Base-by-base conservation (phyloP, 768 basidiomycete species). In the Lactarius sanguifluus region DNA sequence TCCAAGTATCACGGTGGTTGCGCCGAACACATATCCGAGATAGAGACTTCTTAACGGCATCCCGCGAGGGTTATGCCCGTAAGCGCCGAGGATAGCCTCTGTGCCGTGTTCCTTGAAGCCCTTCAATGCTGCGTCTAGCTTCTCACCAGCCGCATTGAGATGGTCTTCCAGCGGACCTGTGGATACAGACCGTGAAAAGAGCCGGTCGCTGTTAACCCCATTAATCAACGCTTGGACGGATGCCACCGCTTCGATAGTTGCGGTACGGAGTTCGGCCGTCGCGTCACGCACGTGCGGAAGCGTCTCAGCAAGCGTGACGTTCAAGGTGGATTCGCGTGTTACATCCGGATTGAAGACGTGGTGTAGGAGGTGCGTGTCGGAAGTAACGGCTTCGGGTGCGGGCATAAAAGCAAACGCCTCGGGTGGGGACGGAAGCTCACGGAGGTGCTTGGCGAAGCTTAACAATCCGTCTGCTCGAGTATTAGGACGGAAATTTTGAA, bases 21-120 rank as follows among this genome's bases (percentile, higher is more conserved):
- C 74, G 20, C 79, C 76, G 68, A 85, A 83, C 30, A 84, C 81
- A 71, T 82, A 82, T 45, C 82, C 77, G 36, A 82, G 63, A 73
- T 83, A 83, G 9, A 87, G 79, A 23, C 79, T 75, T n/a, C 78
- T 74, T 23, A 79, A 73, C 16, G 80, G 79, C 50, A 64, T 40
- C 2, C 52, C 34, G 5, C 52, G 58, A 18, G 58, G 62, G 52
- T 47, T 64, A 3, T 55, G 20, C 32, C 57, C 66, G 47, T 67
- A 59, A 41, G 68, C 70, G 5, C 75, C 20, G 81, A 70, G 20
- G 84, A 61, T 56, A 66, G 68, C 41, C 76, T 68, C 12, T 80
- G 77, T n/a, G 75, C 73, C 28, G 56, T 66, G 50, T 23, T 66
- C 58, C 38, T 74, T 76, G 71, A 80, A 82, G 20, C 66, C 75